Evolutionary conservation across 805 yeast genomes (phyloP).

Genomic region (Candida easanensis): DNA sequence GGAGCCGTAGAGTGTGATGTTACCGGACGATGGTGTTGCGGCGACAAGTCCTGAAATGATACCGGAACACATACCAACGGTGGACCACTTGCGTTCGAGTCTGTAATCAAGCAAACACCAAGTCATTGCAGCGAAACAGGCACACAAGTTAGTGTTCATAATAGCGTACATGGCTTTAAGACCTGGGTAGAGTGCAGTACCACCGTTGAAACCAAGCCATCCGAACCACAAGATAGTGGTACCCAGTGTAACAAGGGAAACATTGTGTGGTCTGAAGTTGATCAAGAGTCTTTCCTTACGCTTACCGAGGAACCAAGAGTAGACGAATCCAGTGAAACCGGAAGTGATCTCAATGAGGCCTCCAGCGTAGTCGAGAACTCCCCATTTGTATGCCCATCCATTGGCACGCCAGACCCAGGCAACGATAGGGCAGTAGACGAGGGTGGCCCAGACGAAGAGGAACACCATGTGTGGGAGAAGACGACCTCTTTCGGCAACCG

Average conservation of each 20-base stretch:
- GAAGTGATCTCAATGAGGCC: constrained; percentile 94
- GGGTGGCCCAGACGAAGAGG: constrained; percentile 82
- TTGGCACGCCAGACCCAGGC: constrained; percentile 93
- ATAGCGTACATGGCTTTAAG: constrained; percentile 84
- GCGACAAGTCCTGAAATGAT: constrained; percentile 94
- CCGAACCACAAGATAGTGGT: constrained; percentile 88
- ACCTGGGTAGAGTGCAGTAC: constrained; percentile 79
- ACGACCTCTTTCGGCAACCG: constrained; percentile 90
- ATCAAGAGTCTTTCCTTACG: constrained; percentile 73
- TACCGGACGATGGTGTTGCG: constrained; percentile 93
- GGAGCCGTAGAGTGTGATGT: constrained; percentile 89
- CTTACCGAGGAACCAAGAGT: constrained; percentile 76
- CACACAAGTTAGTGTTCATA: constrained; percentile 87
- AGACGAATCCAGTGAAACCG: constrained; percentile 88
- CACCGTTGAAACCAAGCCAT: constrained; percentile 95
- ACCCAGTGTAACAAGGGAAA: constrained; percentile 85
- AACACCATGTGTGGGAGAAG: constrained; percentile 82
- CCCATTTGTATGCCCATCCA: constrained; percentile 94
- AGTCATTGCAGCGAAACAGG: constrained; percentile 84
- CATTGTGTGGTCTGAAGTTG: constrained; percentile 93
- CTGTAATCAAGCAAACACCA: constrained; percentile 92
- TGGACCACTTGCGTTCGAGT: constrained; percentile 85
- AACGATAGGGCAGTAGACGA: constrained; percentile 92
- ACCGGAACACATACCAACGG: constrained; percentile 95
- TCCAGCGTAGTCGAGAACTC: constrained; percentile 94